A percentile compares a stretch with the other conserved stretches of the same genome.
phyloP scores from a whole-genome alignment of 805 yeast genomes.

The Kluyveromyces nonfermentans region DNA sequence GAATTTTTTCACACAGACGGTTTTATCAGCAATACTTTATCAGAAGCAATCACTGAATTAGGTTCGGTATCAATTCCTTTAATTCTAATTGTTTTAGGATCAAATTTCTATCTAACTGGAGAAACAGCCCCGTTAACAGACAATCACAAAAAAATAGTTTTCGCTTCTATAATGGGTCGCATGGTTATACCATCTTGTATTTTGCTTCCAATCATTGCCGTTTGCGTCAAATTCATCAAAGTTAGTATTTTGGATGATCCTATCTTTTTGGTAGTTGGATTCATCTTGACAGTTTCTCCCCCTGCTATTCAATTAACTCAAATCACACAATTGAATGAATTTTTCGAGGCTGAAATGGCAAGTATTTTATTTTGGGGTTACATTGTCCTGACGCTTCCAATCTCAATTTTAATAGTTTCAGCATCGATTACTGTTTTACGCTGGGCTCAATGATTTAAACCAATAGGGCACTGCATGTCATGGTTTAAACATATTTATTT shows the following conservation, averaged over 20 bases:
- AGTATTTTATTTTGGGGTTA: constrained; percentile 79
- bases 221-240: constrained; percentile 52
- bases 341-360: constrained; percentile 75
- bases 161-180: constrained; percentile 64
- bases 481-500: too few relatives aligned
- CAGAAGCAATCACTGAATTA: constrained; percentile 52
- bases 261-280: constrained; percentile 66
- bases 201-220: constrained; percentile 56
- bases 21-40: constrained; percentile 55
- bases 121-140: constrained; percentile 60
- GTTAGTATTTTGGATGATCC: constrained; percentile 73
- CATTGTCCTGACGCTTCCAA: constrained; percentile 64
- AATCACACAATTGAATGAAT: constrained; percentile 65
- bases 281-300: constrained; percentile 66
- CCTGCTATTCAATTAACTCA: constrained; percentile 81
- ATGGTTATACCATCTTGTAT: constrained; percentile 70
- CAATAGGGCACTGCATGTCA: too few relatives aligned
- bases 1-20: constrained; percentile 50
- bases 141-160: constrained; percentile 51
- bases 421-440: constrained; percentile 43
- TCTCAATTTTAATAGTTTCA: constrained; percentile 63
- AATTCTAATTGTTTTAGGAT: constrained; percentile 65
- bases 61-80: constrained; percentile 74
- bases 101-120: constrained; percentile 61
- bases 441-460: constrained; percentile 31